Evolutionary conservation across 1,284 basidiomycete species (phyloP), one percentile per base, ranked within the genome.

Genomic region (Sanghuangporus baumii): DNA sequence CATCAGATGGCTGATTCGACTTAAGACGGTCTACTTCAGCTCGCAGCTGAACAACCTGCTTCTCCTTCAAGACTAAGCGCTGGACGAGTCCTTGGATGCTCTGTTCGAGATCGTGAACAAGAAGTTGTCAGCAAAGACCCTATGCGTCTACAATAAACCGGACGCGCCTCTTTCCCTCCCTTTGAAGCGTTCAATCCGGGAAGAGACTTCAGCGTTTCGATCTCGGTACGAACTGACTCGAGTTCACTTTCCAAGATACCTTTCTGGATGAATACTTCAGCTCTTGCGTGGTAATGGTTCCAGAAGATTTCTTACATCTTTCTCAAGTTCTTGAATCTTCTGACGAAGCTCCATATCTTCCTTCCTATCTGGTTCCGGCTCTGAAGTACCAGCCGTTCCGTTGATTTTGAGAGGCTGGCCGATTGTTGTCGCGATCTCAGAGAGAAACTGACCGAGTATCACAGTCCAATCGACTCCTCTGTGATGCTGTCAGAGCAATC

Each of bases 21-120:
- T 82, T 84, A 62, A 85, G 74, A 36, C 81, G 79, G 65, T 90
- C 90, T 7, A 94, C 73, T 68, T 94, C 90, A 2, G 81, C 79
- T 71, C 88, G 87, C 5, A 96, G 78, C 62, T 88, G 84, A 6
- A 85, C 72, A 1, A 93, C 90, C 71, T 94, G 85, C 71, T 91
- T 93, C 75, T 96, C 93, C 72, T 94, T 94, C 69, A 87, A 83
- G 3, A 91, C 83, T 6, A 96, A 76, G 7, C 91, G 85, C 70
- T 93, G 91, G 11, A 94, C 85, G n/a, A 95, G 72, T 1, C 89
- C 90, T 66, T 87, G 83, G 64, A 92, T 81, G 67, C 81, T 86
- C 81, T 89, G 73, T 64, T 37, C 65, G 66, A 56, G 26, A 5
- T 55, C 59, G 6, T 0, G 34, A 20, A 57, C 43, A 12, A 8